Percentiles rank a stretch among this genome's conserved stretches.
Evolutionary conservation across 1,284 basidiomycete genomes (phyloP).

Genomic region (Austroboletus novae-zelandiae): DNA sequence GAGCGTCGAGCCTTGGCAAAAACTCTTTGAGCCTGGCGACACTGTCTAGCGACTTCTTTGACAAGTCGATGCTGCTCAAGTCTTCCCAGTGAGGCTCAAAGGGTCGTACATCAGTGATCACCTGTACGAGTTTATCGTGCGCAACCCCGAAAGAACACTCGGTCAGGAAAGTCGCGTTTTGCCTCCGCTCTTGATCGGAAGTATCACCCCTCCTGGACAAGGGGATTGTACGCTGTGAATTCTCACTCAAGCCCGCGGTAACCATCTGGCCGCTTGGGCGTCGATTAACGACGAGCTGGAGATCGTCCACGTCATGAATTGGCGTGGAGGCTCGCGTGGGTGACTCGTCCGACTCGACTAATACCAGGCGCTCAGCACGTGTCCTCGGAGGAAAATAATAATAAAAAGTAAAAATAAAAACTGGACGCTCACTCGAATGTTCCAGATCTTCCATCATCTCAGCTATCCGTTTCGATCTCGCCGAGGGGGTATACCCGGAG

Average conservation of each 20-base stretch:
- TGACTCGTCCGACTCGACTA: constrained; percentile 48
- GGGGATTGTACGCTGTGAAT: constrained; percentile 46
- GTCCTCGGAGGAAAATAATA: neutral
- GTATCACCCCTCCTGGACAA: constrained; percentile 40
- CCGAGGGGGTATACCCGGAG: constrained; percentile 50
- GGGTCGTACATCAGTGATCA: constrained; percentile 93
- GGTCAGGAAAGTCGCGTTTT: constrained; percentile 81
- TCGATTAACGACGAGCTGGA: constrained; percentile 46
- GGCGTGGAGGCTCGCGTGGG: constrained; percentile 61
- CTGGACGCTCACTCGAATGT: constrained; percentile 52
- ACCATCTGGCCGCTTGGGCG: constrained; percentile 34
- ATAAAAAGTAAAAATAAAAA: no score
- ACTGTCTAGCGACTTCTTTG: constrained; percentile 79
- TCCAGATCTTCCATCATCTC: constrained; percentile 74
- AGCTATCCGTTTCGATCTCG: constrained; percentile 74
- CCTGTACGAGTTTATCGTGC: constrained; percentile 86
- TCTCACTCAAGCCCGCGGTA: constrained; percentile 26
- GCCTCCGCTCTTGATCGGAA: constrained; percentile 33
- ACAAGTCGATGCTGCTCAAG: constrained; percentile 75
- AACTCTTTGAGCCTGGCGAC: constrained; percentile 94
- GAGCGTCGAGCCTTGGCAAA: constrained; percentile 78
- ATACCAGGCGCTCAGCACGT: neutral
- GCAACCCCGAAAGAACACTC: constrained; percentile 95
- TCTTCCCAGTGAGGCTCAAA: constrained; percentile 95
- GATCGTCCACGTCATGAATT: constrained; percentile 39